These are phyloP conservation scores for Ceratobasidium sp. DNA, from an alignment of 1,284 basidiomycete genomes.

Conservation along the genomic window DNA sequence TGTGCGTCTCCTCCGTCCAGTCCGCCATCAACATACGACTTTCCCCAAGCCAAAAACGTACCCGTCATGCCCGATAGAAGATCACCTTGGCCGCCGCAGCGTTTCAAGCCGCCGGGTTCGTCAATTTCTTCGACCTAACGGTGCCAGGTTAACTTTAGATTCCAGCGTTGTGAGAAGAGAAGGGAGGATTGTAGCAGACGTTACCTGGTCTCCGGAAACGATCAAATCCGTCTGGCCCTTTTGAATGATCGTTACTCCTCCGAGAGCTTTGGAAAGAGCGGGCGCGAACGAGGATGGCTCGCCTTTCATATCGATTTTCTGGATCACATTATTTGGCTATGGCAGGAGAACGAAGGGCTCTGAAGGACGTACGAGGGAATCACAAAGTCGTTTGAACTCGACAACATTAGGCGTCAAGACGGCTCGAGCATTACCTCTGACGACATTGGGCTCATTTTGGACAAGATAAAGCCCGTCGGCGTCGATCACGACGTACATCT, in stretches of 20 bases:
- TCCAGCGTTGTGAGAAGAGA: background rate
- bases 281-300: constrained; percentile 48
- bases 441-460: constrained; percentile 79
- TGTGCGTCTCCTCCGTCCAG: constrained; percentile 68
- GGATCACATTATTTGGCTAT: background rate
- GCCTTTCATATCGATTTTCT: constrained; percentile 48
- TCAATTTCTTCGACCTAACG: constrained; percentile 76
- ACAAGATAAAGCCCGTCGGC: constrained; percentile 90
- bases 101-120: constrained; percentile 84
- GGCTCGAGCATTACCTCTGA: constrained; percentile 84
- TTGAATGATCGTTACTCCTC: constrained; percentile 92
- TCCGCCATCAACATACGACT: constrained; percentile 87
- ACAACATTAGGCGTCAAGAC: constrained; percentile 95
- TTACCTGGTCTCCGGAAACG: constrained; percentile 43
- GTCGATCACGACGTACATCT: constrained; percentile 93
- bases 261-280: constrained; percentile 72
- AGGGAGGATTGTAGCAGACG: background rate
- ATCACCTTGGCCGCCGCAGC: constrained; percentile 97
- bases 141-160: background rate
- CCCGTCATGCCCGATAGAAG: constrained; percentile 90
- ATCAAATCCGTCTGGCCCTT: constrained; percentile 87
- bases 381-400: constrained; percentile 90
- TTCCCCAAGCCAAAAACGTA: constrained; percentile 93
- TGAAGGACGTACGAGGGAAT: constrained; percentile 71
- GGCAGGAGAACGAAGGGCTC: background rate